Conservation (phyloP, 345 rosid species). For the Psidium friedrichsthalianum region DNA sequence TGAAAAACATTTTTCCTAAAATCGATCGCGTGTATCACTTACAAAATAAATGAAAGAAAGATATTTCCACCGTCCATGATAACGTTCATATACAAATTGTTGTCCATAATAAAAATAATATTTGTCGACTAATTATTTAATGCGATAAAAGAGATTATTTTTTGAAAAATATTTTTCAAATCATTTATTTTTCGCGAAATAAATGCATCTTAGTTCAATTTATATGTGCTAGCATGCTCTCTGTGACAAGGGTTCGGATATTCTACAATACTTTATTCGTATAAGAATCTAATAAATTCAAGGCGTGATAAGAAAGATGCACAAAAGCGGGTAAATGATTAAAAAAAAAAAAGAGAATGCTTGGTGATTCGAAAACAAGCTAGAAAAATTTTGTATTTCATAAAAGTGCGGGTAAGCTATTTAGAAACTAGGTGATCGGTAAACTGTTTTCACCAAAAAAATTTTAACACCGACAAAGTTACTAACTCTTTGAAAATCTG, state of each 20-base stretch:
- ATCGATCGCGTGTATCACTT: no score
- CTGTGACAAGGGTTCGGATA: background rate
- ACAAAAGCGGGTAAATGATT: background rate
- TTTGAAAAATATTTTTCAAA: no score
- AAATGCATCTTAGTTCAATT: background rate
- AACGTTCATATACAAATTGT: no score
- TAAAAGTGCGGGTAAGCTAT: background rate
- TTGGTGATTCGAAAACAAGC: background rate
- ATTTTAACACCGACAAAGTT: background rate
- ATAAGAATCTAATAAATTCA: background rate
- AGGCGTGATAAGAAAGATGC: background rate
- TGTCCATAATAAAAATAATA: no score
- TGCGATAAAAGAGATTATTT: no score
- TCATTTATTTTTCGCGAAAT: no score
- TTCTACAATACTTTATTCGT: background rate
- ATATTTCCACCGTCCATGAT: no score
- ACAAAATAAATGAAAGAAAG: no score
- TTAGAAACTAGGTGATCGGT: accelerated
- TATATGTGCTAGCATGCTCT: background rate
- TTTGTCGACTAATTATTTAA: no score
- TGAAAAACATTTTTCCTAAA: no score
- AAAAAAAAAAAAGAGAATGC: background rate
- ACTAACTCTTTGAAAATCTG: background rate
- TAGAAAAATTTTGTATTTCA: background rate
- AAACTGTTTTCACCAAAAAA: background rate